These are phyloP conservation scores for Starmera pachycereana DNA, from an alignment of 805 yeast genomes.

Conservation along the genomic window DNA sequence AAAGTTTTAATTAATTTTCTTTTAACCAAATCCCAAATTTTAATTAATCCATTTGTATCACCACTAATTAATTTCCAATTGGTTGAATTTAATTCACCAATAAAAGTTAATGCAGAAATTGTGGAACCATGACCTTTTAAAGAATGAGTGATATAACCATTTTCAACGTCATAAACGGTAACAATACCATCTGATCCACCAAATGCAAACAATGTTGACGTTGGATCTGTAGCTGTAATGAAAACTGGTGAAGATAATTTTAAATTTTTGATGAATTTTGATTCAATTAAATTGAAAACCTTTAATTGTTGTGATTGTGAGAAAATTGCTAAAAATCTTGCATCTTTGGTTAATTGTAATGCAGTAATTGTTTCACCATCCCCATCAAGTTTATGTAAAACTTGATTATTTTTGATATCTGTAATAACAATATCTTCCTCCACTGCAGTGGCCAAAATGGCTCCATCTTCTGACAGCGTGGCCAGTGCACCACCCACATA, in stretches of 20 bases:
- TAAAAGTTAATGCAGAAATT: slow-evolving; percentile 63
- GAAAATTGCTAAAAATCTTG: slow-evolving; percentile 53
- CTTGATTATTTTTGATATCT: slow-evolving; percentile 46
- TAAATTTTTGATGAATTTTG: slow-evolving; percentile 36
- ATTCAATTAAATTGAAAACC: slow-evolving; percentile 34
- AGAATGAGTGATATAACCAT: slow-evolving; percentile 80
- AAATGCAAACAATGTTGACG: slow-evolving; percentile 80
- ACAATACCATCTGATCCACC: slow-evolving; percentile 94
- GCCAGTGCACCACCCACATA: slow-evolving; percentile 81
- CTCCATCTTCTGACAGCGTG: slow-evolving; percentile 50
- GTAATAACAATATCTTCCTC: slow-evolving; percentile 69
- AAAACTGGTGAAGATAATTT: slow-evolving; percentile 74
- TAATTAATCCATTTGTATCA: slow-evolving; percentile 43
- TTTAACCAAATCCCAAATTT: slow-evolving; percentile 57
- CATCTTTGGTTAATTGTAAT: slow-evolving; percentile 69
- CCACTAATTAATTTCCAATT: slow-evolving; percentile 78
- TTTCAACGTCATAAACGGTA: slow-evolving; percentile 85
- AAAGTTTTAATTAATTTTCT: slow-evolving; percentile 56
- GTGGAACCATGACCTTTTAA: slow-evolving; percentile 92
- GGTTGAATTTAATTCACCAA: slow-evolving; percentile 58
- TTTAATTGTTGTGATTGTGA: slow-evolving; percentile 80
- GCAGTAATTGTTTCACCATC: slow-evolving; percentile 80
- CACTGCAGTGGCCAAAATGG: slow-evolving; percentile 66
- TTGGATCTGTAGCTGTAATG: slow-evolving; percentile 63
- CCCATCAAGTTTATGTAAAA: slow-evolving; percentile 59